These are phyloP conservation scores for Fusarium annulatum DNA, from an alignment of 2,329 filamentous ascomycete species.

Conservation along the genomic window DNA sequence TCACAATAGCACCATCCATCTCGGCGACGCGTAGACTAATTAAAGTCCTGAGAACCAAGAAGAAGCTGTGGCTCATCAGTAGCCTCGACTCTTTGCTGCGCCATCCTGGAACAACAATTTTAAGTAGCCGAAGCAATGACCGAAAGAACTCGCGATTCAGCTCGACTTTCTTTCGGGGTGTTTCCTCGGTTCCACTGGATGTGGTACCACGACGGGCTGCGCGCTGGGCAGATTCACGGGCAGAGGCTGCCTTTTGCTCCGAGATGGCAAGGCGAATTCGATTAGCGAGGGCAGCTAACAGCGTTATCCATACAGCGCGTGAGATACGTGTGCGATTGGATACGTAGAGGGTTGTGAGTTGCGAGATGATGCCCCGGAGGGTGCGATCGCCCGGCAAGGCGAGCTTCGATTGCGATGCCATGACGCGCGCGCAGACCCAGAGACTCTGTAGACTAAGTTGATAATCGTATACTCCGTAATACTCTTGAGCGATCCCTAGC, in stretches of 20 bases:
- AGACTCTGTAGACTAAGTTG: not conserved
- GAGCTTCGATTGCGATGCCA: conserved; percentile 83
- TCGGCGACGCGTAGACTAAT: conserved; percentile 97
- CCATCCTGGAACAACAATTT: conserved; percentile 92
- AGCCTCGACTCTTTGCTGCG: conserved; percentile 87
- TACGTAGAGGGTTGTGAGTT: conserved; percentile 79
- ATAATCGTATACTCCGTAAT: not conserved
- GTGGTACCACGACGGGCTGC: conserved; percentile 61
- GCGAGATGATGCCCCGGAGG: conserved; percentile 71
- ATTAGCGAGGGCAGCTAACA: conserved; percentile 83
- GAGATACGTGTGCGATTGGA: conserved; percentile 85
- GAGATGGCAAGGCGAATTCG: conserved; percentile 91
- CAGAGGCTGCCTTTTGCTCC: conserved; percentile 88
- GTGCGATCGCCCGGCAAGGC: conserved; percentile 69
- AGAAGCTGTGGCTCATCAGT: conserved; percentile 90
- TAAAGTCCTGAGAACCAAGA: conserved; percentile 88
- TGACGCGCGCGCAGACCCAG: conserved; percentile 50
- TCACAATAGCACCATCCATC: conserved; percentile 93
- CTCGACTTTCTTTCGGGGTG: conserved; percentile 82
- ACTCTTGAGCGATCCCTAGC: not conserved
- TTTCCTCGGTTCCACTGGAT: conserved; percentile 52
- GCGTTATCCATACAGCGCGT: conserved; percentile 82
- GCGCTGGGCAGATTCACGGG: conserved; percentile 70
- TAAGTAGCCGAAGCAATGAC: conserved; percentile 79
- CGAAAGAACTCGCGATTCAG: conserved; percentile 86